These are phyloP conservation scores for Cercospora zeae-maydis DNA, from an alignment of 2,329 filamentous ascomycete genomes.

Conservation along the genomic window DNA sequence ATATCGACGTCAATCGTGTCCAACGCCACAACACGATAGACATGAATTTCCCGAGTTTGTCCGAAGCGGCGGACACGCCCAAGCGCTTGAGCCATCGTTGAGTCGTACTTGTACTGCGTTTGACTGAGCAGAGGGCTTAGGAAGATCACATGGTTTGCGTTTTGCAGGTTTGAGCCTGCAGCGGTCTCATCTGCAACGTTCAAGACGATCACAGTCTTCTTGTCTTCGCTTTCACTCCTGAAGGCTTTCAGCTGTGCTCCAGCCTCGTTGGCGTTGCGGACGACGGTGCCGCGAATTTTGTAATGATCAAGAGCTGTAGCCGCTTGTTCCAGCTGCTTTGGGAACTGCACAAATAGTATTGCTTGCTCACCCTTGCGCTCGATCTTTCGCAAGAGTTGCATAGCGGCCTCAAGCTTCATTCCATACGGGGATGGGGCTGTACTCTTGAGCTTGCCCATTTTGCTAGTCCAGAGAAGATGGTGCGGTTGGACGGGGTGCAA, in stretches of 20 bases:
- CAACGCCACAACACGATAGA: slow-evolving; percentile 76
- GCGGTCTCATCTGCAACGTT: slow-evolving; percentile 56
- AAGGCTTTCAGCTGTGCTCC: slow-evolving; percentile 25
- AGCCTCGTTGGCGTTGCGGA: slow-evolving; percentile 33
- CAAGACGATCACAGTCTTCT: slow-evolving; percentile 53
- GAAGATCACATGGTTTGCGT: slow-evolving; percentile 64
- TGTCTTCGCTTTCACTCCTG: slow-evolving; percentile 20
- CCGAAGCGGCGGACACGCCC: slow-evolving; percentile 58
- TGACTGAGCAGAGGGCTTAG: slow-evolving; percentile 52
- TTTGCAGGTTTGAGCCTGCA: slow-evolving; percentile 59
- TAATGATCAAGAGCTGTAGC: slow-evolving; percentile 33
- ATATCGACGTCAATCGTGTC: slow-evolving; percentile 56
- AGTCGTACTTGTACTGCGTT: slow-evolving; percentile 54
- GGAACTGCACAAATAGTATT: slow-evolving; percentile 55
- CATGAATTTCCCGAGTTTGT: slow-evolving; percentile 55
- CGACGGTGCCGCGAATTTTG: slow-evolving; percentile 37
- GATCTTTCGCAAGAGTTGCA: slow-evolving; percentile 45
- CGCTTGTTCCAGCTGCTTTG: slow-evolving; percentile 43
- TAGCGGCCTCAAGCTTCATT: slow-evolving; percentile 48
- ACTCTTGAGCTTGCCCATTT: slow-evolving; percentile 36
- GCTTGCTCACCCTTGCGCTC: slow-evolving; percentile 46
- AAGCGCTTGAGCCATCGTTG: slow-evolving; percentile 61
- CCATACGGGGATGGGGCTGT: slow-evolving; percentile 33
- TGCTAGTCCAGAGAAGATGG: slow-evolving; percentile 42
- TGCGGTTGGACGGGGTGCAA: slow-evolving; percentile 37